A percentile compares a stretch with the other conserved stretches of the same genome.
Evolutionary conservation across 345 rosid genomes (phyloP).

Genomic region (Gossypium australe): DNA sequence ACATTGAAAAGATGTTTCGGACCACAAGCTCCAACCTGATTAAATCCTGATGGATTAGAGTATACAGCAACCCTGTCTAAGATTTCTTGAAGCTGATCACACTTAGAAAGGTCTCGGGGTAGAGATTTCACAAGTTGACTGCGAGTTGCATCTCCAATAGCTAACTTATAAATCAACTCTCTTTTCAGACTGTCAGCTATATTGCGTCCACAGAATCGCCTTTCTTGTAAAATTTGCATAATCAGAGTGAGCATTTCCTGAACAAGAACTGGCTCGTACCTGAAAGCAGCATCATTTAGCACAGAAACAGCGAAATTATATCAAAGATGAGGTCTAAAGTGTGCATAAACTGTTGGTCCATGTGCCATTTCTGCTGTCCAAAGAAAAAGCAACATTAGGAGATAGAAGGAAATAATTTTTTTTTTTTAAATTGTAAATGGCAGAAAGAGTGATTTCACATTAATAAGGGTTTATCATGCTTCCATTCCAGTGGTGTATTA

Average conservation of each 20-base stretch:
- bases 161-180: slow-evolving; percentile 78
- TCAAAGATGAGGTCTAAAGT: neutral
- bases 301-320: slow-evolving; percentile 15
- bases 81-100: slow-evolving; percentile 66
- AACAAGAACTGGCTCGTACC: slow-evolving; percentile 79
- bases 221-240: slow-evolving; percentile 84
- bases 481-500: neutral
- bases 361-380: neutral
- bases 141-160: slow-evolving; percentile 87
- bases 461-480: neutral
- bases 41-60: slow-evolving; percentile 81
- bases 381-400: neutral
- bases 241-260: slow-evolving; percentile 87
- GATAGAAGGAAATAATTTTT: rapidly evolving
- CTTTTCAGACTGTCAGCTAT: slow-evolving; percentile 78
- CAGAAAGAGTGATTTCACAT: neutral
- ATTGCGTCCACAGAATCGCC: slow-evolving; percentile 77
- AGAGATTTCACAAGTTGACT: slow-evolving; percentile 83
- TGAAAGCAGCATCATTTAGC: slow-evolving; percentile 29
- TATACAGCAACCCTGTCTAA: slow-evolving; percentile 66
- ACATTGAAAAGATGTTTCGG: slow-evolving; percentile 17
- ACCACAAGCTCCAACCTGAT: slow-evolving; percentile 58
- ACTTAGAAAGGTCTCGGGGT: slow-evolving; percentile 81
- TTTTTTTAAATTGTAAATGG: neutral
- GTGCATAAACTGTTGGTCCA: neutral